Percentiles rank a stretch among this genome's conserved stretches.
These are phyloP conservation scores for Sarocladium strictum DNA, from an alignment of 2,329 filamentous ascomycete genomes.

Conservation along the genomic window DNA sequence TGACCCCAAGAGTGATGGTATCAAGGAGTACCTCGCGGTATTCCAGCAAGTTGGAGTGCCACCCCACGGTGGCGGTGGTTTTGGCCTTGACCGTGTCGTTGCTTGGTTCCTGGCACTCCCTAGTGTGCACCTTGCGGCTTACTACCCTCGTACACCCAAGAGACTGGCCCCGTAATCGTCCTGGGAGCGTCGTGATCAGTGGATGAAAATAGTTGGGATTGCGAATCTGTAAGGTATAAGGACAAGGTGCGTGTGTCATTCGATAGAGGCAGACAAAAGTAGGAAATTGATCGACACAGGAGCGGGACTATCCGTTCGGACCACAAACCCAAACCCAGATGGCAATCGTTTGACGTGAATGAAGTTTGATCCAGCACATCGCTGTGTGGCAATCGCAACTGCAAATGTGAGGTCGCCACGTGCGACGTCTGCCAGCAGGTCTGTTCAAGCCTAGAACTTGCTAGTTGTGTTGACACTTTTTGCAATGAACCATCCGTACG, in stretches of 20 bases:
- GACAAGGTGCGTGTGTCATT: neutral
- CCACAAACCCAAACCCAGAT: neutral
- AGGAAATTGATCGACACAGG: neutral
- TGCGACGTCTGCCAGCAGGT: no score
- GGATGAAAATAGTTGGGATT: neutral
- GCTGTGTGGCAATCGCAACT: no score
- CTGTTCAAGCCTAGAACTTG: no score
- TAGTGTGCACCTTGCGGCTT: slow-evolving; percentile 51
- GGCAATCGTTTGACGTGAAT: no score
- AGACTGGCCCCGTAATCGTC: slow-evolving; percentile 42
- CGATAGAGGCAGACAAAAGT: neutral
- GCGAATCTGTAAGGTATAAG: neutral
- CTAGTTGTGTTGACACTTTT: no score
- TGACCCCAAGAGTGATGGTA: slow-evolving; percentile 65
- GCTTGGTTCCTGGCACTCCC: slow-evolving; percentile 56
- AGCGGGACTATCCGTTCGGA: neutral
- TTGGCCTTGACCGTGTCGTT: slow-evolving; percentile 83
- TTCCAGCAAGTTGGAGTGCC: slow-evolving; percentile 78
- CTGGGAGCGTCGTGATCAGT: neutral
- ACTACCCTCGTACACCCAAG: slow-evolving; percentile 57
- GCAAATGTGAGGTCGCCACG: no score
- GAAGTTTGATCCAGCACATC: no score
- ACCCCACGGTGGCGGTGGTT: slow-evolving; percentile 85
- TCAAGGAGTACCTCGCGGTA: slow-evolving; percentile 84
- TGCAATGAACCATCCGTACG: no score